Conservation (phyloP, 495 filamentous ascomycete species). For the Pseudevernia furfuracea region DNA sequence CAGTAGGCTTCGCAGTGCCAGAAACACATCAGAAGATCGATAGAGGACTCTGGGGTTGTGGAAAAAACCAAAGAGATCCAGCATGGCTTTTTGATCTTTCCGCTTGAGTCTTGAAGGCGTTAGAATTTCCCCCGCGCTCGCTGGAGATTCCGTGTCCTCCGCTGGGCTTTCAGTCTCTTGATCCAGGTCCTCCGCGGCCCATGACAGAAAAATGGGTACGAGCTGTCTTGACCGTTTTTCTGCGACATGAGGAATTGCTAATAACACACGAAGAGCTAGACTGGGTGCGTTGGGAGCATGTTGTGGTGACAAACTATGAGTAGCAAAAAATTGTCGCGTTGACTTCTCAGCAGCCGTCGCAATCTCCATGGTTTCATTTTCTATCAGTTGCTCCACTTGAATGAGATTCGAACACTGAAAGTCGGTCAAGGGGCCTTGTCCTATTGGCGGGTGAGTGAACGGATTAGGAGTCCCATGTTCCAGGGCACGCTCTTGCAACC, state of each 20-base stretch:
- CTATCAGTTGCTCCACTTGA: slow-evolving; percentile 44
- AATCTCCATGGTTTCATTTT: slow-evolving; percentile 34
- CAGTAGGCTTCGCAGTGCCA: slow-evolving; percentile 62
- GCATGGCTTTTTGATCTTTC: slow-evolving; percentile 72
- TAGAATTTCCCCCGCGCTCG: slow-evolving; percentile 22
- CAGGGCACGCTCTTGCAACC: slow-evolving; percentile 58
- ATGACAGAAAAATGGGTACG: slow-evolving; percentile 77
- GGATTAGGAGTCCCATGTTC: slow-evolving; percentile 29
- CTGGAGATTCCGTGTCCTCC: slow-evolving; percentile 23
- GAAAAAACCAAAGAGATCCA: slow-evolving; percentile 78
- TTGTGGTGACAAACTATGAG: slow-evolving; percentile 37
- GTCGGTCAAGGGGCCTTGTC: slow-evolving; percentile 40
- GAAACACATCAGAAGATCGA: slow-evolving; percentile 67
- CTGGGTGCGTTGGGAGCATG: slow-evolving; percentile 36
- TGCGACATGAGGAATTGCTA: slow-evolving; percentile 61
- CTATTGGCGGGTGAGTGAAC: not conserved
- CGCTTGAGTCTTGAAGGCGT: slow-evolving; percentile 42
- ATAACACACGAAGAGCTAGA: slow-evolving; percentile 74
- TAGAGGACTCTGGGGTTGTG: slow-evolving; percentile 76
- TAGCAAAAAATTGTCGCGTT: slow-evolving; percentile 41
- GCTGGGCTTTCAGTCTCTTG: slow-evolving; percentile 39
- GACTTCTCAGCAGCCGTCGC: slow-evolving; percentile 41
- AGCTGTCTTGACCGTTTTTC: slow-evolving; percentile 79
- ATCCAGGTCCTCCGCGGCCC: slow-evolving; percentile 48
- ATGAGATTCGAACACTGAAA: slow-evolving; percentile 77